A percentile compares a stretch with the other conserved stretches of the same genome.
Conservation (phyloP, 1,284 basidiomycete genomes). For the Heterobasidion parviporum region DNA sequence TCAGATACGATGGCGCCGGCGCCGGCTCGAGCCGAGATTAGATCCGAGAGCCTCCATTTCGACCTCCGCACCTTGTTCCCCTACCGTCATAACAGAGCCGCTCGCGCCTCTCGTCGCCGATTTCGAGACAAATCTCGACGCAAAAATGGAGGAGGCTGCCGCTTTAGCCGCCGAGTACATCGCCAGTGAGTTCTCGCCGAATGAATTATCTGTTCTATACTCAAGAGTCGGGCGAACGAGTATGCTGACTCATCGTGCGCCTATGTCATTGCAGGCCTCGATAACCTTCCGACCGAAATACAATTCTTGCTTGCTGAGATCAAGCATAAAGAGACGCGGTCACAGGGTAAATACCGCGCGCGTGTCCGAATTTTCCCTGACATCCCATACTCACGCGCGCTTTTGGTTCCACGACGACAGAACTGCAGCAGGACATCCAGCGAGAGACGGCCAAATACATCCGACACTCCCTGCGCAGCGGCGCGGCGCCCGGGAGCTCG, state of each 20-base stretch:
- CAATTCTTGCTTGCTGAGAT: constrained; percentile 69
- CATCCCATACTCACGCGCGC: background rate
- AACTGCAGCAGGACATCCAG: constrained; percentile 45
- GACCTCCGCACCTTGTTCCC: no score
- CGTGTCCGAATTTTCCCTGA: background rate
- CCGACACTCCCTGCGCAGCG: constrained; percentile 35
- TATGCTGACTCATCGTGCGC: background rate
- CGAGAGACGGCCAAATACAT: constrained; percentile 46
- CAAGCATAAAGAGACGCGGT: constrained; percentile 43
- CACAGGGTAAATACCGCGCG: constrained; percentile 34
- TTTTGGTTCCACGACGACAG: constrained; percentile 19
- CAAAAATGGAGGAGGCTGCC: constrained; percentile 55
- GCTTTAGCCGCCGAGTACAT: constrained; percentile 64
- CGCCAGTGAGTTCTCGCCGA: constrained; percentile 39
- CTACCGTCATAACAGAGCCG: no score
- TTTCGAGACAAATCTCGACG: no score
- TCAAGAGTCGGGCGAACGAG: background rate
- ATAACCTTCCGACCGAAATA: constrained; percentile 70
- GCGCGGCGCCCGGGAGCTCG: constrained; percentile 22
- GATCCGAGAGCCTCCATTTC: no score
- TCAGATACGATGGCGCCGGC: no score
- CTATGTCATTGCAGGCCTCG: constrained; percentile 41
- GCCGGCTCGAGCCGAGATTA: no score
- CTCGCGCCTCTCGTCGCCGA: no score
- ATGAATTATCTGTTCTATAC: background rate